These are phyloP conservation scores for Thermomucor indicae-seudaticae DNA, from an alignment of 371 early-diverging fungal species.

Conservation along the genomic window DNA sequence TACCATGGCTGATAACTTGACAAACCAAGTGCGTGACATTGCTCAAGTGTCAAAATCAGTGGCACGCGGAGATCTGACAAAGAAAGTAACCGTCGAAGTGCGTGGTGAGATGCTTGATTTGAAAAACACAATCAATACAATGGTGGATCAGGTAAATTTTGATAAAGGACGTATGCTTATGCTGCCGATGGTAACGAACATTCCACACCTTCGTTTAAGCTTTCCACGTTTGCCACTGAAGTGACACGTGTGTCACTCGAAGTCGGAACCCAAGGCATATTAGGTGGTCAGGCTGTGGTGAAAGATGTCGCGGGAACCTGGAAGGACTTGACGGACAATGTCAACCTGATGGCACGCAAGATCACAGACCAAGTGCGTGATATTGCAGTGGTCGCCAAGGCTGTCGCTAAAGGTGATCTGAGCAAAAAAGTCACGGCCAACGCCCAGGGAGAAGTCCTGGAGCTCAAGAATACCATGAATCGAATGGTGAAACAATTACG, in stretches of 20 bases:
- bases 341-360: conserved; percentile 58
- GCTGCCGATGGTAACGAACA: background rate
- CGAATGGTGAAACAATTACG: conserved; percentile 27
- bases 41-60: conserved; percentile 44
- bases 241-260: conserved; percentile 61
- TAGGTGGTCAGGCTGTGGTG: conserved; percentile 60
- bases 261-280: conserved; percentile 63
- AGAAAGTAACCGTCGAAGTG: conserved; percentile 36
- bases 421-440: conserved; percentile 32
- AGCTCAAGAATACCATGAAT: conserved; percentile 41
- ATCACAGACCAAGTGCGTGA: conserved; percentile 55
- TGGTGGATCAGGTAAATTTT: conserved; percentile 43
- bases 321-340: conserved; percentile 60
- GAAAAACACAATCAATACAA: conserved; percentile 49
- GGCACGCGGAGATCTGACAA: conserved; percentile 40
- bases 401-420: conserved; percentile 53
- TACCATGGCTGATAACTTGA: conserved; percentile 33
- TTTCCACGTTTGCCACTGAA: conserved; percentile 51
- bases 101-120: conserved; percentile 51
- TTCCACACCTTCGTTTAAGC: conserved; percentile 9
- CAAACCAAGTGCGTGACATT: conserved; percentile 48
- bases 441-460: conserved; percentile 39
- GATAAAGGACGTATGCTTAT: background rate
- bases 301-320: conserved; percentile 52
- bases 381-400: conserved; percentile 55